Evolutionary conservation across 345 rosid genomes (phyloP).

Genomic region (Citrus medica): DNA sequence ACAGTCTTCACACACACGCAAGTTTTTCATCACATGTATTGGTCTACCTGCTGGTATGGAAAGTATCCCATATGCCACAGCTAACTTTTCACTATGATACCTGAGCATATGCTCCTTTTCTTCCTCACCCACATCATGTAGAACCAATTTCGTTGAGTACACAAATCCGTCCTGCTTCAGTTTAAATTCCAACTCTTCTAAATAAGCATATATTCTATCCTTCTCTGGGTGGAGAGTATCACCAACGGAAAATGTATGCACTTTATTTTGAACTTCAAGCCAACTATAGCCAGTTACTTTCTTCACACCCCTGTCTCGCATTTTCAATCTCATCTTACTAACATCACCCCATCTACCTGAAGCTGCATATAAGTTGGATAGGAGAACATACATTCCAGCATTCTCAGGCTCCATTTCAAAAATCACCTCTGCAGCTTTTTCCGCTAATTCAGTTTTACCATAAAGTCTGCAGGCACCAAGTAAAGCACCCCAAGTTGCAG

Average conservation of each 20-base stretch:
- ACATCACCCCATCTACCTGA: slow-evolving; percentile 67
- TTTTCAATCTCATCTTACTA: slow-evolving; percentile 50
- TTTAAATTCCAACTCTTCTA: slow-evolving; percentile 58
- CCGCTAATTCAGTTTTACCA: slow-evolving; percentile 57
- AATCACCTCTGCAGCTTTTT: slow-evolving; percentile 56
- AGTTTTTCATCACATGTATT: slow-evolving; percentile 64
- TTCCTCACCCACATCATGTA: slow-evolving; percentile 77
- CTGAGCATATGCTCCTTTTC: slow-evolving; percentile 70
- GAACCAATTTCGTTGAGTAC: slow-evolving; percentile 51
- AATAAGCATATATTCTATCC: slow-evolving; percentile 47
- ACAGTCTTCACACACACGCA: slow-evolving; percentile 69
- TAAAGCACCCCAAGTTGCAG: slow-evolving; percentile 76
- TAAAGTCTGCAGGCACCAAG: slow-evolving; percentile 77
- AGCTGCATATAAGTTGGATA: slow-evolving; percentile 66
- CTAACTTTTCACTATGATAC: slow-evolving; percentile 70
- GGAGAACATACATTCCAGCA: slow-evolving; percentile 70
- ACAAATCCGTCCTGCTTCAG: slow-evolving; percentile 60
- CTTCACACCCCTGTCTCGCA: slow-evolving; percentile 63
- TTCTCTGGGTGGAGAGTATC: slow-evolving; percentile 55
- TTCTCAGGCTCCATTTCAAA: slow-evolving; percentile 69
- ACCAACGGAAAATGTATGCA: slow-evolving; percentile 59
- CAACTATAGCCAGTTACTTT: slow-evolving; percentile 65
- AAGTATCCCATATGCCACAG: slow-evolving; percentile 60
- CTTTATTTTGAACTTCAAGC: slow-evolving; percentile 63
- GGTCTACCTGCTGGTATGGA: slow-evolving; percentile 53